Base-by-base conservation (phyloP, 2,329 filamentous ascomycete genomes). In the Aspergillus ochraceus region DNA sequence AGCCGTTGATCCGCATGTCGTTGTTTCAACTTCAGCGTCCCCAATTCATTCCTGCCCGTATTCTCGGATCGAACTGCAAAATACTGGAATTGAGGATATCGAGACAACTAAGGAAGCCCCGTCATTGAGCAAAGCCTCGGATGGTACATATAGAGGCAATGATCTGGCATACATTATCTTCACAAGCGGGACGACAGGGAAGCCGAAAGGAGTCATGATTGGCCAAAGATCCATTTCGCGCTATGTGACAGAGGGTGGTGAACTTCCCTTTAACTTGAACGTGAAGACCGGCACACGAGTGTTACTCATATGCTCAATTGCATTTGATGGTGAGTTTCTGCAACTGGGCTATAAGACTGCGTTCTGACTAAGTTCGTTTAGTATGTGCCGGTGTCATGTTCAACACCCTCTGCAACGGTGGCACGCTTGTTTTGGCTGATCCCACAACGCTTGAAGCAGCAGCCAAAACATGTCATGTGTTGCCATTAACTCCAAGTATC, bases 111-210 rank as follows among this genome's bases (percentile, higher is more conserved):
- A 8, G 8, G 17, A 42, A n/a, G 14, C 3, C 6, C 4, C 36
- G 17, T 17, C 6, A 2, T 6, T 17, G 6, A 8, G 3, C 17
- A 8, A 12, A 17, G 9, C 6, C 20, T 32, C 29, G 50, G 19
- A 42, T 42, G 2, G 5, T 2, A 9, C 17, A n/a, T 29, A 52
- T 36, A 52, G 26, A 20, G n/a, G 17, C 14, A 26, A 52, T 12
- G 91, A 96, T 63, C 64, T 80, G 20, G 72, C 80, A 26, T 72
- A 77, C 19, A 71, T 83, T 54, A 77, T 82, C 29, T 83, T 81
- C 69, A 79, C 76, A 12, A 79, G 75, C 4, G 80, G 81, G 5
- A 81, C 80, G 0, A 82, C 80, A 0, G 80, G 80, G 2, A 63
- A 81, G n/a, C 80, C 80, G 0, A 83, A 83, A 67, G 78, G 75